Conservation (phyloP, 2,329 filamentous ascomycete genomes). For the Stylonectria norvegica region DNA sequence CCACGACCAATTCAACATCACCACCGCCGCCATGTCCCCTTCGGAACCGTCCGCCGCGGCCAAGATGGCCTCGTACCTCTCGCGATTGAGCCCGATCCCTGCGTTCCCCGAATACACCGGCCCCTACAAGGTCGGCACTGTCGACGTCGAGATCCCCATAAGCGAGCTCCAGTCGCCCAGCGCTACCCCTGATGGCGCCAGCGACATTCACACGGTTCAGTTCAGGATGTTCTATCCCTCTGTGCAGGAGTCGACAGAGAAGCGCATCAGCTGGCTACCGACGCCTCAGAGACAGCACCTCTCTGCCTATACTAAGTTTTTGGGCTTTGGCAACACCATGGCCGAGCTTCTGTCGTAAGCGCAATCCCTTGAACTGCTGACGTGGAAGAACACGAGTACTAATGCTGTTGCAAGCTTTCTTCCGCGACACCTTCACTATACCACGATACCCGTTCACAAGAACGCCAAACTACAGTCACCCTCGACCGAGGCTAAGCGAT, state of each 20-base stretch:
- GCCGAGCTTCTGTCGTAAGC: constrained; percentile 60
- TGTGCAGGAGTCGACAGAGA: constrained; percentile 47
- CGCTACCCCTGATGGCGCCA: constrained; percentile 50
- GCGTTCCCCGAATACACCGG: constrained; percentile 72
- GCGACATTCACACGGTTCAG: constrained; percentile 66
- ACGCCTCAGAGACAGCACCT: constrained; percentile 71
- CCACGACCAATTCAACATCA: not conserved
- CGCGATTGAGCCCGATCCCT: constrained; percentile 64
- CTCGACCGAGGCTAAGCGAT: constrained; percentile 50
- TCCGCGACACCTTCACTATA: constrained; percentile 69
- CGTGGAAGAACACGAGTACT: not conserved
- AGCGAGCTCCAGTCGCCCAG: constrained; percentile 54
- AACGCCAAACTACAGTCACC: constrained; percentile 62
- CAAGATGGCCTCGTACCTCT: constrained; percentile 47
- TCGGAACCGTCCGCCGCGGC: constrained; percentile 23
- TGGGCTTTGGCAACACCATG: constrained; percentile 60
- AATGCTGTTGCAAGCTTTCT: constrained; percentile 49
- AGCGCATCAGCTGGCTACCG: constrained; percentile 72
- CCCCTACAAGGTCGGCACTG: constrained; percentile 64
- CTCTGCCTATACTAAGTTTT: constrained; percentile 71
- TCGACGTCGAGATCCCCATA: constrained; percentile 76
- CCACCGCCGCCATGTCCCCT: constrained; percentile 12
- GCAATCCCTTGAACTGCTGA: constrained; percentile 11
- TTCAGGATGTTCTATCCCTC: constrained; percentile 83
- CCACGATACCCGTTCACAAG: constrained; percentile 67